Percentiles rank a stretch among this genome's conserved stretches.
phyloP scores from a whole-genome alignment of 2,329 filamentous ascomycete genomes.

The Curvularia sp. region DNA sequence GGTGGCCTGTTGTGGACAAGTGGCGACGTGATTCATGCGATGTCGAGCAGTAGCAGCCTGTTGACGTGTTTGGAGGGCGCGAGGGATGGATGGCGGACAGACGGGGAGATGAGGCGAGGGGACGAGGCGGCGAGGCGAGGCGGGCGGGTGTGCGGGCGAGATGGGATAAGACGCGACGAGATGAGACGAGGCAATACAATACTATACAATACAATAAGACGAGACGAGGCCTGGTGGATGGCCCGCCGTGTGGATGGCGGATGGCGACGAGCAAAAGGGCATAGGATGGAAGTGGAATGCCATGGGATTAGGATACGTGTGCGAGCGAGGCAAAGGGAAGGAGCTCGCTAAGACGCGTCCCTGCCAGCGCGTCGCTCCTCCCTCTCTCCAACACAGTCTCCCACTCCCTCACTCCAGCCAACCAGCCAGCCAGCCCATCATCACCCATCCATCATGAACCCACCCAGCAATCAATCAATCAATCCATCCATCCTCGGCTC shows the following conservation, averaged over 20 bases:
- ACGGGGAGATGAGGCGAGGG: constrained; percentile 5
- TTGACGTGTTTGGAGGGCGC: constrained; percentile 5
- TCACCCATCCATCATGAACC: background rate
- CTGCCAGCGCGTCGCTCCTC: background rate
- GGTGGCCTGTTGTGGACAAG: constrained; percentile 20
- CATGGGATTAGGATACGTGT: background rate
- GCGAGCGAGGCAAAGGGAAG: background rate
- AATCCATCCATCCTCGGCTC: background rate
- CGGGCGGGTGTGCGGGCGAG: constrained; percentile 1
- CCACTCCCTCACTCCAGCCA: background rate
- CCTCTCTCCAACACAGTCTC: background rate
- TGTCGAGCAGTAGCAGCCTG: constrained; percentile 18
- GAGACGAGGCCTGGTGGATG: no score
- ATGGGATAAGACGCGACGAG: constrained; percentile 8
- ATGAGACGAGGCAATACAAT: constrained; percentile 11
- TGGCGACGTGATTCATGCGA: constrained; percentile 27
- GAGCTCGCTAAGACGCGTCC: background rate
- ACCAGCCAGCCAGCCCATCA: background rate
- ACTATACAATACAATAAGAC: no score
- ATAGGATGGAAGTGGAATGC: no score
- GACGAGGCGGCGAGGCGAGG: constrained; percentile 12
- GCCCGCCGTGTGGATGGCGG: no score
- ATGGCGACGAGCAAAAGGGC: no score
- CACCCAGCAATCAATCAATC: no score
- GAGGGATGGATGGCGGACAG: background rate